Evolutionary conservation across 2,329 filamentous ascomycete species (phyloP).

Genomic region (Sarocladiaceae sp.): DNA sequence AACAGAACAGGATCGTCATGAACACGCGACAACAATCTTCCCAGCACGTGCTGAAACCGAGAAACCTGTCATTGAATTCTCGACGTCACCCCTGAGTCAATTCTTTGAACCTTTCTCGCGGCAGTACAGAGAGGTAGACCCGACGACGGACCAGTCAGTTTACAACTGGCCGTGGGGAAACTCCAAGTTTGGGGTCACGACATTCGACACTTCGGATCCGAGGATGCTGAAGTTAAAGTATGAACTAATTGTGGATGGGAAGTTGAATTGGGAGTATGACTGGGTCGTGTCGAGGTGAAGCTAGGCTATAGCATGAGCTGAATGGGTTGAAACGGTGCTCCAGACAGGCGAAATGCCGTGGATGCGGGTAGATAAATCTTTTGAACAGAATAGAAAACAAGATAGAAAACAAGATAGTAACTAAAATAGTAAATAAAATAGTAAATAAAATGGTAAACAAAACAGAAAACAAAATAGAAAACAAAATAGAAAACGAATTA

Average conservation of each 20-base stretch:
- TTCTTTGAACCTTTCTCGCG: constrained; percentile 60
- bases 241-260: neutral
- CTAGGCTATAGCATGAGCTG: too few relatives aligned
- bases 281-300: neutral
- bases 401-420: too few relatives aligned
- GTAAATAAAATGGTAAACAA: too few relatives aligned
- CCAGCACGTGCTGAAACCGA: constrained; percentile 30
- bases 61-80: constrained; percentile 58
- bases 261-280: constrained; percentile 7
- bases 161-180: constrained; percentile 52
- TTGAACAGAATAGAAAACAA: too few relatives aligned
- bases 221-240: neutral
- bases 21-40: constrained; percentile 57
- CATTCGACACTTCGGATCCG: constrained; percentile 1
- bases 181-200: constrained; percentile 67
- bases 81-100: constrained; percentile 61
- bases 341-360: too few relatives aligned
- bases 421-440: too few relatives aligned
- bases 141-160: neutral
- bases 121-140: constrained; percentile 57
- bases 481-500: too few relatives aligned
- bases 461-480: too few relatives aligned
- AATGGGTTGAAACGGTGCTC: too few relatives aligned
- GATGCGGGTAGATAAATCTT: too few relatives aligned
- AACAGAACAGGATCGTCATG: constrained; percentile 46